Evolutionary conservation across 2,329 filamentous ascomycete genomes (phyloP), one percentile per base, ranked within the genome.

Genomic region (Seiridium cupressi): DNA sequence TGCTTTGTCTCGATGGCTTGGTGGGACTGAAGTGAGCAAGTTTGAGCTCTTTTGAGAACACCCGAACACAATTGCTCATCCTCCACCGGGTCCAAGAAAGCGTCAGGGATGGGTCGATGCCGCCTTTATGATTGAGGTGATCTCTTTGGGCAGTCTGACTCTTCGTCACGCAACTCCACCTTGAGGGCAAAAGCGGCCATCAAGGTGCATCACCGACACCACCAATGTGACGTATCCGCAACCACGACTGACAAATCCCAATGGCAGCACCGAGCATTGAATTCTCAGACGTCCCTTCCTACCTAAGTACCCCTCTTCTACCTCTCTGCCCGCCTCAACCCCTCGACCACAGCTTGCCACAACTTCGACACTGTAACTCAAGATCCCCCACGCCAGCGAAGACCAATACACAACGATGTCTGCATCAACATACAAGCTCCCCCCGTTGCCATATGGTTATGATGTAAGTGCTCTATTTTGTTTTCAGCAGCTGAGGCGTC

Each of bases 371-470:
- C 18, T 26, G 18, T 26, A 26, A 26, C 18, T 26, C 18, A 26
- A 26, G 18, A 26, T 26, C 18, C 2, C 18, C 18, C 18, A 26
- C 18, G 18, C 18, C 18, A 26, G 18, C 18, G 18, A 26, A 26
- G 1, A 26, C 46, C 46, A 48, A 31, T 3, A 8, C 46, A 48
- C 46, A 3, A 48, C 8, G 3, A 58, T 58, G 55, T 32, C 55
- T 10, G 32, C 13, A 11, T 44, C 46, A 10, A 58, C 53, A 8
- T 90, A 89, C 74, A 82, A 78, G 6, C 85, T 91, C 4, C 89
- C 89, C 42, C 74, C 80, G 54, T 80, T 91, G 8, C 88, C 88
- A 13, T 92, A 91, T 70, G 83, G 81, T 61, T 91, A 91, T 72
- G 76, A 91, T 83, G 89, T 90, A 75, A 74, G 85, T 77, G 13